A percentile compares a stretch with the other conserved stretches of the same genome.
phyloP scores from a whole-genome alignment of 352 stramenopile genomes.

The Pelagophyceae sp. region DNA sequence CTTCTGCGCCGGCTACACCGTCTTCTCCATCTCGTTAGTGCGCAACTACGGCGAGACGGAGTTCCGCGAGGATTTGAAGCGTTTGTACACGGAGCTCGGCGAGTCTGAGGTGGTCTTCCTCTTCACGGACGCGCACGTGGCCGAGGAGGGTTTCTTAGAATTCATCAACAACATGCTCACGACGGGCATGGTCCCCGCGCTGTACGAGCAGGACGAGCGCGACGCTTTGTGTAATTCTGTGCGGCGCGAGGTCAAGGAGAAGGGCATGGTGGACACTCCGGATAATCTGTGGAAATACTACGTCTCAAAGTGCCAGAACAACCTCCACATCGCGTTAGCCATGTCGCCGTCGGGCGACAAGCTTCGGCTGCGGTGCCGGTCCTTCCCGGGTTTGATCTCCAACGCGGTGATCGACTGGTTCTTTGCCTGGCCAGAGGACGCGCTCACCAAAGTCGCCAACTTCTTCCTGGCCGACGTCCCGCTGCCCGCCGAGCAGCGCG shows the following conservation, averaged over 20 bases:
- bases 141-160: constrained; percentile 89
- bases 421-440: constrained; percentile 84
- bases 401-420: constrained; percentile 91
- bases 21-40: constrained; percentile 86
- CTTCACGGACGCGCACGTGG: constrained; percentile 86
- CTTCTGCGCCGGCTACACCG: constrained; percentile 79
- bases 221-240: constrained; percentile 68
- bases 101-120: constrained; percentile 80
- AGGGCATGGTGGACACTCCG: constrained; percentile 72
- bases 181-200: constrained; percentile 77
- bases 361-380: constrained; percentile 79
- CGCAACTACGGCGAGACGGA: constrained; percentile 81
- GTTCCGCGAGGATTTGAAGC: constrained; percentile 85
- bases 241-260: constrained; percentile 70
- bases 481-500: constrained; percentile 66
- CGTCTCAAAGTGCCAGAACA: constrained; percentile 78
- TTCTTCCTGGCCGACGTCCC: constrained; percentile 82
- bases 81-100: constrained; percentile 75
- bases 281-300: constrained; percentile 90
- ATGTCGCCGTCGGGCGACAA: constrained; percentile 86
- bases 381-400: constrained; percentile 83
- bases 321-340: constrained; percentile 82
- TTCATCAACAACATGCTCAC: constrained; percentile 96
- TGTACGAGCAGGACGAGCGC: constrained; percentile 82
- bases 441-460: constrained; percentile 76